Base-by-base conservation (phyloP, 1,284 basidiomycete species). In the Naganishia liquefaciens region DNA sequence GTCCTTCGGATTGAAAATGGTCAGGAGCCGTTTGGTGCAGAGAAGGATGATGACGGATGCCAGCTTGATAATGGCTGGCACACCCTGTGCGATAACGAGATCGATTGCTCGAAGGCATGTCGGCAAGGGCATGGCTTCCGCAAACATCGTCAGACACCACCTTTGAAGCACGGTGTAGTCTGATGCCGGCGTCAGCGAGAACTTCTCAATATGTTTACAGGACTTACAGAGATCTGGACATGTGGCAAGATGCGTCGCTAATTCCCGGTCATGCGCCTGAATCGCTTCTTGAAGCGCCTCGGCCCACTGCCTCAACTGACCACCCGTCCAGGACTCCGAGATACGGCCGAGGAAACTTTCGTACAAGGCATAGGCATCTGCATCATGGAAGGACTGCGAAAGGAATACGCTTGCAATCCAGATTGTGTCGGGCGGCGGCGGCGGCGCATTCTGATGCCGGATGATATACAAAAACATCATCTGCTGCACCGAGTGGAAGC, bases 391-490 rank as follows among this genome's bases (percentile, higher is more conserved):
- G 23, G 57, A 60, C 33, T 60, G 57, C 5, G 57, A 50, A 1
- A 60, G 33, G 43, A 60, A 60, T 5, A 60, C 27, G 37, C 57
- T 60, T 15, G 57, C 57, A 25, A 60, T 60, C 57, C 57, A 60
- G 13, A 60, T 60, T 17, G 57, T 60, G n/a, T 60, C 57, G 6
- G 57, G 57, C 2, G 57, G 47, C 33, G n/a, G n/a, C 19, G 57
- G 57, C n/a, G 57, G 57, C 10, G 54, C 54, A 39, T 23, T 37
- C 39, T 37, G 57, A 33, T 50, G 46, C 25, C 42, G 57, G 11
- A 37, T 60, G 33, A 60, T 60, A 46, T 50, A 60, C 4, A 60
- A 46, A 33, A 60, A 60, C 37, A 60, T 60, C 46, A 60, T 50
- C 15, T 60, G 57, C 33, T 60, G 46, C 33, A 60, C 46, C 11